Base-by-base conservation (phyloP, 2,329 filamentous ascomycete genomes). In the Chalara sp. region DNA sequence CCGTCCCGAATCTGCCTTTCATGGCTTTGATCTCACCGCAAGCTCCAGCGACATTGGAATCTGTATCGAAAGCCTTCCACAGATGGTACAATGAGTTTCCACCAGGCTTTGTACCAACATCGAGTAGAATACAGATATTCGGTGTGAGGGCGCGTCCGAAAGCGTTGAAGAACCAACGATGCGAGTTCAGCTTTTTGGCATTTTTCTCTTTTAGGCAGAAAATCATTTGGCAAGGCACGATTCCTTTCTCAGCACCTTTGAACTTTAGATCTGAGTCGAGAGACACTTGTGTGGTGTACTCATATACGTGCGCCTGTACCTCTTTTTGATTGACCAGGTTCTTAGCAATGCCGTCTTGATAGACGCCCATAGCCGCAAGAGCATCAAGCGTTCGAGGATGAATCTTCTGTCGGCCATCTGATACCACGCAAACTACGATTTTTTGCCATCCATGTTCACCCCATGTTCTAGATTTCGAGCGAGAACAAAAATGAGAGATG, bases 191-290 rank as follows among this genome's bases (percentile, higher is more conserved):
- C 73, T 99, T 99, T 72, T 96, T 95, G 65, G 87, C 81, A 67
- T 99, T 99, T 73, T 93, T 91, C 68, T 99, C 93, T 72, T 99
- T 99, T 55, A 99, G 74, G 64, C 95, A 99, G 69, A 99, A 99
- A 62, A 99, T 92, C 75, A 99, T 89, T 72, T 99, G 93, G 65
- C 90, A 95, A 1, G 93, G 95, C 10, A 97, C 89, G 58, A 99
- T 99, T 32, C 95, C 93, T 74, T 99, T 99, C 70, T 99, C 95
- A 1, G 93, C 93, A 33, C 95, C 93, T 74, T 99, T 99, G 76
- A 99, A 99, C 69, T 96, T 96, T 57, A 99, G 80, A 60, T 96
- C 92, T 0, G 91, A 80, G 67, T 99, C 93, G 7, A 99, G 79
- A 0, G 92, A 97, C 8, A 99, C 93, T 64, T 99, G 95, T 0